Evolutionary conservation across 495 filamentous ascomycete species (phyloP), one percentile per base, ranked within the genome.

Genomic region (Amorphotheca resinae): DNA sequence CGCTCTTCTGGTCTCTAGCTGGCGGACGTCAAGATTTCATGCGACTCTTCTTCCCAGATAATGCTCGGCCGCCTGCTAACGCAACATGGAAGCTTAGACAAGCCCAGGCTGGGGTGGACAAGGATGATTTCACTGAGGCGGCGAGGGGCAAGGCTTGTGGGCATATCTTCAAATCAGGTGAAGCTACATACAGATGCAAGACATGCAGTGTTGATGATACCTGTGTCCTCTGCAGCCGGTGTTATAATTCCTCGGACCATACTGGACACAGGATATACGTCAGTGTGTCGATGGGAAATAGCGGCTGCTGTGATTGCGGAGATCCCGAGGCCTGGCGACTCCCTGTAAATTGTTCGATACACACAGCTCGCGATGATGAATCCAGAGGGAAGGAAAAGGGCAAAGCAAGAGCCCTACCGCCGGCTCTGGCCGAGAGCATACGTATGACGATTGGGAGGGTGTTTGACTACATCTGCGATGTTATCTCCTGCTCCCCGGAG

Each of bases 401-500:
- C 17, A 79, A 73, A 43, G 58, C 63, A 4, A 62, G 65, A 8
- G 54, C 52, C 5, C 59, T 95, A 6, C 86, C 88, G 1, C 63
- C 74, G 20, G 87, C 89, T 18, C 68, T 95, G 34, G 58, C 82
- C 18, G 61, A 74, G 36, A 77, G 72, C 47, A 88, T 95, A 38
- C 71, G 77, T 22, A 79, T 83, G 64, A 95, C 93, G 2, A 80
- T 98, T 49, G 74, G 82, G 0, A 74, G 85, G 44, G 80, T 76
- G 21, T 70, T 95, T 43, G 89, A 98, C 61, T 98, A 94, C 59
- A 76, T 96, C 41, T 93, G 85, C 60, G 91, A 98, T 67, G 87
- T 98, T 46, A 84, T 98, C 38, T 94, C 91, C 2, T 98, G 91
- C 61, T 91, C 93, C 4, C 93, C 93, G 4, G 91, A 98, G 59